Conservation (phyloP, 1,284 basidiomycete genomes). For the Amylostereum areolatum region DNA sequence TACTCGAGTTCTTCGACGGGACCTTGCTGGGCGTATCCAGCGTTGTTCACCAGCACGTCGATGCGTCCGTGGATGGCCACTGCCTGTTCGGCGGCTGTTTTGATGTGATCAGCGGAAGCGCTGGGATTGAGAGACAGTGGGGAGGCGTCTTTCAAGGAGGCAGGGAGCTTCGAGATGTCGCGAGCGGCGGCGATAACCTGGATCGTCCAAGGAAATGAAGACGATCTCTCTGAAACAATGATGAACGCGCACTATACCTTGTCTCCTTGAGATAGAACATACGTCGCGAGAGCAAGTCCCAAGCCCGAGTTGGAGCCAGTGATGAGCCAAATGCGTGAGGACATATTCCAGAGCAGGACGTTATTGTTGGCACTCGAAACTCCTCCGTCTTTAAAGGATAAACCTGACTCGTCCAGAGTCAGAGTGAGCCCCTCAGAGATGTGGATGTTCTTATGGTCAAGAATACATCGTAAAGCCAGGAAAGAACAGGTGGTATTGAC, state of each 20-base stretch:
- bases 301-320: conserved; percentile 26
- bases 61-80: conserved; percentile 12
- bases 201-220: background rate
- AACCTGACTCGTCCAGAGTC: too few species aligned
- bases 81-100: conserved; percentile 13
- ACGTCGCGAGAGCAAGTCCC: conserved; percentile 18
- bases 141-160: conserved; percentile 14
- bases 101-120: conserved; percentile 17
- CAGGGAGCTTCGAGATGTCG: conserved; percentile 15
- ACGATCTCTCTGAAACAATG: background rate
- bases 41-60: too few species aligned
- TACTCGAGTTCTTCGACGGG: conserved; percentile 24
- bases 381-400: too few species aligned
- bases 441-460: too few species aligned
- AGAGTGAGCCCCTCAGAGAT: too few species aligned
- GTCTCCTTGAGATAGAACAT: conserved; percentile 20
- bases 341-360: too few species aligned
- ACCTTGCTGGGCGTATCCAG: conserved; percentile 18
- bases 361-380: too few species aligned
- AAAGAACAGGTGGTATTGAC: too few species aligned
- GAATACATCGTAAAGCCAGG: too few species aligned
- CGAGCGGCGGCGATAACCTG: conserved; percentile 23
- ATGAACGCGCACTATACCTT: conserved; percentile 12
- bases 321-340: conserved; percentile 21
- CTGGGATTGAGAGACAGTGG: conserved; percentile 20